Conservation (phyloP, 495 filamentous ascomycete genomes). For the Penicillium soppii region DNA sequence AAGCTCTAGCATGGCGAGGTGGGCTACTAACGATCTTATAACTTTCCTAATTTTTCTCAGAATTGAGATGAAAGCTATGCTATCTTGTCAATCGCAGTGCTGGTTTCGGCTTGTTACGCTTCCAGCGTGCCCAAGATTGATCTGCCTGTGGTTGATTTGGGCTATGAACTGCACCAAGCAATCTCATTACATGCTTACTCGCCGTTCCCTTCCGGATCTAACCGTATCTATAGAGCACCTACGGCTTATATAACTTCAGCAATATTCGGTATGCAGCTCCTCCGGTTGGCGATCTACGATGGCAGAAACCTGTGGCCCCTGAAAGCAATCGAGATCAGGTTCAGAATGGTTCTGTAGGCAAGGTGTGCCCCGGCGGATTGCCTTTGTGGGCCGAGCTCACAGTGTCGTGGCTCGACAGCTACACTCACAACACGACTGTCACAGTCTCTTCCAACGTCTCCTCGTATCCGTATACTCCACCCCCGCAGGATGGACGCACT, state of each 20-base stretch:
- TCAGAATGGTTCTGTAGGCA: background rate
- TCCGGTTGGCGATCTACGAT: background rate
- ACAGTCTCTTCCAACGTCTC: background rate
- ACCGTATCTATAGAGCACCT: background rate
- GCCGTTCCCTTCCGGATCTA: background rate
- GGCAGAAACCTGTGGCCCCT: background rate
- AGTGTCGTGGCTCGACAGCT: background rate
- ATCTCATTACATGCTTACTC: background rate
- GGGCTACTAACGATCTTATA: no score
- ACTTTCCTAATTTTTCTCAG: no score
- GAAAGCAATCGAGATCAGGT: background rate
- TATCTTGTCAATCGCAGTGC: no score
- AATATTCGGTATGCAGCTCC: background rate
- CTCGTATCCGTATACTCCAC: background rate
- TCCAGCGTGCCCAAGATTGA: background rate
- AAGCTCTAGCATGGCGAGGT: no score
- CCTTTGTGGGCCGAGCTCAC: background rate
- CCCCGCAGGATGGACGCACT: background rate
- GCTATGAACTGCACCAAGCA: background rate
- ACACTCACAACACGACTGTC: background rate
- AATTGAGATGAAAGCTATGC: no score
- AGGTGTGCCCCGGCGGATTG: background rate
- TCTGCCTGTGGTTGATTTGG: constrained; percentile 7
- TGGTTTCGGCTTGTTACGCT: no score
- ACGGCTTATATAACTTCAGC: background rate